Evolutionary conservation across 371 early-diverging fungal genomes (phyloP).

Genomic region (Mucor irregularis): DNA sequence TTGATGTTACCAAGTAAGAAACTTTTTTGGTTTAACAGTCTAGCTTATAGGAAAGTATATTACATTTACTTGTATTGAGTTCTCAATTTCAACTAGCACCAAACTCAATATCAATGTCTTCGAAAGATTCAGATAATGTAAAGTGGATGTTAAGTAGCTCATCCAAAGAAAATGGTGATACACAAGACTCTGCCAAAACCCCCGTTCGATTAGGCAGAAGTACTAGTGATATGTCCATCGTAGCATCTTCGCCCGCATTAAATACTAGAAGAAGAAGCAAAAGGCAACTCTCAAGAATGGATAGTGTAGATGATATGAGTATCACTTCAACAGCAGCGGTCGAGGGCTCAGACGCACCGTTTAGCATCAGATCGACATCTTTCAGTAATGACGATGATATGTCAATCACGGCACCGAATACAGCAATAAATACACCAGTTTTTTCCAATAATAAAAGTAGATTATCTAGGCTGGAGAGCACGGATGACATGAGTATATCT

Average conservation of each 20-base stretch:
- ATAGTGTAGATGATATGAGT: background rate
- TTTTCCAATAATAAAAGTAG: no score
- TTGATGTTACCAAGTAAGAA: no score
- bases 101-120: slow-evolving; percentile 8
- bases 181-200: background rate
- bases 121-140: slow-evolving; percentile 15
- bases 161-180: background rate
- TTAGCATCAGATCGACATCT: no score
- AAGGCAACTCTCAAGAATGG: background rate
- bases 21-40: no score
- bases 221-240: background rate
- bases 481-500: no score
- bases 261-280: background rate
- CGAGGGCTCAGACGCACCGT: no score
- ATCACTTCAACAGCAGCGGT: background rate
- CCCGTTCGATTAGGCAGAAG: background rate
- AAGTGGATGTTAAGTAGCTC: slow-evolving; percentile 9
- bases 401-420: no score
- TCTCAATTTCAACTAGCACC: slow-evolving; percentile 21
- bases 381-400: background rate
- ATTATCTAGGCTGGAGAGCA: no score
- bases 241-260: background rate
- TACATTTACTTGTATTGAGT: slow-evolving; percentile 29
- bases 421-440: no score
- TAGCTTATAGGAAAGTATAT: slow-evolving; percentile 16